Conservation (phyloP, 2,329 filamentous ascomycete genomes). For the Huntiella abstrusa region DNA sequence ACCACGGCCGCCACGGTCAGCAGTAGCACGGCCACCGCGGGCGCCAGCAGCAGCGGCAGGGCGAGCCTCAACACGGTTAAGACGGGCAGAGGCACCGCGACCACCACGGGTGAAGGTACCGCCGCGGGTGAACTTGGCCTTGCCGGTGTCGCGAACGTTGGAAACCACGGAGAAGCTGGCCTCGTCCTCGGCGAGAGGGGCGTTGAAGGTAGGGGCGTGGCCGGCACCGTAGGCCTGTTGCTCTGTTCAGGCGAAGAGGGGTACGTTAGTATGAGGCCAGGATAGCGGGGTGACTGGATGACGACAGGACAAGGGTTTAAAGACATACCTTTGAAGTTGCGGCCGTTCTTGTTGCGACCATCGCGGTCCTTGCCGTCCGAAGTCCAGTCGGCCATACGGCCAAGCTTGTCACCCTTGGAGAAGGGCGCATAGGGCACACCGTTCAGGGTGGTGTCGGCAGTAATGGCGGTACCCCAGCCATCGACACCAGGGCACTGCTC, state of each 20-base stretch:
- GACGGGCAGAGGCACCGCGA: constrained; percentile 51
- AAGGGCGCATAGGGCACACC: constrained; percentile 95
- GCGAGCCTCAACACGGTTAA: constrained; percentile 45
- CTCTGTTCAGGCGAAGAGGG: constrained; percentile 33
- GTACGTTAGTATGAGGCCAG: constrained; percentile 11
- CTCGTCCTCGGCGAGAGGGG: constrained; percentile 86
- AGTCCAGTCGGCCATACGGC: constrained; percentile 98
- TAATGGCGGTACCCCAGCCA: constrained; percentile 72
- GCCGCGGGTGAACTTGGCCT: constrained; percentile 75
- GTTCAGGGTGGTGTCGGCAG: constrained; percentile 72
- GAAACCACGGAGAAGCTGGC: constrained; percentile 96
- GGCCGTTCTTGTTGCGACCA: constrained; percentile 57
- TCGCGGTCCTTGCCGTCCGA: constrained; percentile 72
- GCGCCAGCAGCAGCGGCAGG: constrained; percentile 40
- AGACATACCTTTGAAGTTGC: constrained; percentile 68
- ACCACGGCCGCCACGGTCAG: constrained; percentile 52
- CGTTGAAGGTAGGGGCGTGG: constrained; percentile 69
- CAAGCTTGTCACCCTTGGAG: constrained; percentile 96
- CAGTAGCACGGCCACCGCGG: constrained; percentile 45
- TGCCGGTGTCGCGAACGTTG: constrained; percentile 71
- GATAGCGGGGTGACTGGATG: neutral
- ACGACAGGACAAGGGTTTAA: neutral
- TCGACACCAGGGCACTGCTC: constrained; percentile 54
- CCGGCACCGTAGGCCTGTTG: constrained; percentile 94
- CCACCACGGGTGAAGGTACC: constrained; percentile 75